Evolutionary conservation across 1,284 basidiomycete species (phyloP), one percentile per base, ranked within the genome.

Genomic region (Marasmius fiardii): DNA sequence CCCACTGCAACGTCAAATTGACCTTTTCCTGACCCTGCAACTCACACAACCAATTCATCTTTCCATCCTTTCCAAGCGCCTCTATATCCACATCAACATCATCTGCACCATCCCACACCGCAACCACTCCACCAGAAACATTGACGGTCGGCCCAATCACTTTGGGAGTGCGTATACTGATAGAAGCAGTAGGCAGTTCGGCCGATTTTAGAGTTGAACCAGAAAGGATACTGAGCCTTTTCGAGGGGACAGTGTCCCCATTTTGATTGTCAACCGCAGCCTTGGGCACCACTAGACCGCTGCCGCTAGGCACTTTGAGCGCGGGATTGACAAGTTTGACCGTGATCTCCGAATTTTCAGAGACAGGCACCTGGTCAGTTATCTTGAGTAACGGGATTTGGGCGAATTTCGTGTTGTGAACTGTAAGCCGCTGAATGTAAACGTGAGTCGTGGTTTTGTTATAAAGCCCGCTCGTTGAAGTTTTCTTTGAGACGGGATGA

Each of bases 341-440:
- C 0, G 58, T 60, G 41, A 71, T 68, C n/a, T 62, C 59, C 0
- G 65, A 60, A 49, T 72, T 68, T 26, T 71, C 59, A 4, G 73
- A 72, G 39, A 74, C 59, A 0, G 71, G 73, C 28, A 73, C 63
- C 43, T 68, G 67, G 47, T 75, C 73, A 28, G 67, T 41, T 43
- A 73, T 57, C 50, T 67, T 70, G 41, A 74, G 57, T 8, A 60
- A 57, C 4, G 66, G 59, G 31, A 70, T 58, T 1, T 60, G 31
- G 21, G 57, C 60, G 3, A 61, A 52, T 55, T 72, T 72, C 37
- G 66, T 66, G 59, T 74, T 74, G 61, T 64, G 62, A 1, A 72
- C 52, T 0, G 67, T 67, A 53, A 72, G 68, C 12, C 63, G 65
- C 49, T 71, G 71, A 11, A 64, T 60, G 59, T 63, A 71, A 10